Conservation (phyloP, 2,329 filamentous ascomycete genomes). For the Neofusicoccum parvum region DNA sequence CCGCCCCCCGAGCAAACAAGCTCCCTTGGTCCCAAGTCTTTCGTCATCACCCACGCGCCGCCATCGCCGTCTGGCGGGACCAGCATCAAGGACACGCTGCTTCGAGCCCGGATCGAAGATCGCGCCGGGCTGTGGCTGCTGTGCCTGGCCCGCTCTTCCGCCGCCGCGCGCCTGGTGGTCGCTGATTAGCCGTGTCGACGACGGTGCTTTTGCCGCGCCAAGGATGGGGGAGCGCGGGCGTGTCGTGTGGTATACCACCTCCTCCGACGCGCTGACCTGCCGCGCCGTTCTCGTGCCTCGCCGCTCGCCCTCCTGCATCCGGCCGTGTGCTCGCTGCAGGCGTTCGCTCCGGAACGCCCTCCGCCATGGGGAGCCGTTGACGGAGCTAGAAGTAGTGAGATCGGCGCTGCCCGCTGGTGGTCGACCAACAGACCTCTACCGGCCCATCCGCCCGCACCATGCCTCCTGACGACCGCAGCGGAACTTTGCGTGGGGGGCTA, state of each 20-base stretch:
- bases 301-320: neutral
- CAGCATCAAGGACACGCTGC: neutral
- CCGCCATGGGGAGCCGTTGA: constrained; percentile 14
- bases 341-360: neutral
- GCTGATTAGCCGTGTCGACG: neutral
- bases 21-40: neutral
- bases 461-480: neutral
- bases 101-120: neutral
- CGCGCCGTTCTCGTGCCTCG: neutral
- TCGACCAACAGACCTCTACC: neutral
- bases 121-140: neutral
- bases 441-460: neutral
- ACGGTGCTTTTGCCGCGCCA: no score
- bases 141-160: constrained; percentile 5
- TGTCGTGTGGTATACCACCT: no score
- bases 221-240: no score
- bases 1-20: neutral
- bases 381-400: no score
- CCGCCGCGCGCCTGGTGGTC: neutral
- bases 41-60: neutral
- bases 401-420: neutral
- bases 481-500: neutral
- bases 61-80: neutral
- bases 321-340: neutral
- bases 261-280: neutral